Evolutionary conservation across 306 rosid species (phyloP), one percentile per base, ranked within the genome.

Genomic region (Quercus variabilis): DNA sequence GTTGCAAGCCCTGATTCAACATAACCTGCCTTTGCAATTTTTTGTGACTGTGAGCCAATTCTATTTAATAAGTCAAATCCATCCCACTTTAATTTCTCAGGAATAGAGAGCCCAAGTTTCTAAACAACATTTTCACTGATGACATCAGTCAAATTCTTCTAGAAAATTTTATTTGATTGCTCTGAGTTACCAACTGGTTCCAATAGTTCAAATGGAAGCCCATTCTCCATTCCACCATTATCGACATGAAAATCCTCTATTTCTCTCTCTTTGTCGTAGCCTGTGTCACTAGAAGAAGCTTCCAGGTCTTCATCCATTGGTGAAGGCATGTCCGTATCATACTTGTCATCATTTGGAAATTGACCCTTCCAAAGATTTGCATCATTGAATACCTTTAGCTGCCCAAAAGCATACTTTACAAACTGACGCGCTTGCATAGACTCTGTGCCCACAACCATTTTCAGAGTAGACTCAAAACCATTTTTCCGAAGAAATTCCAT

Each of bases 371-470:
- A 82, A 78, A 83, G 86, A 68, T 90, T 51, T 58, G 86, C 84
- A 71, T 88, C 85, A 83, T 90, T 91, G 85, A 91, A 91, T 56
- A 97, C 86, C 88, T 90, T 91, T 59, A 94, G 71, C 86, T 91
- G 93, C 75, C 97, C 97, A 85, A 94, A 94, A 75, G 97, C 97
- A 86, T 91, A 94, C 75, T 90, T 90, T 82, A 90, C 99, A 88
- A 94, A 94, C 83, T 92, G 95, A 55, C 94, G 88, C 17, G 91
- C 95, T 76, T 90, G 95, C 59, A 94, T 95, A 52, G 97, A 83
- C 71, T 94, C 93, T 38, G 97, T 90, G 71, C 97, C 99, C 73
- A 71, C 84, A 78, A 87, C 76, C 86, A 54, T 87, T 85, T 79
- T 80, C 74, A 94, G 60, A 75, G 94, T 92, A 88, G 95, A 86